These are phyloP conservation scores for Cytospora piceae DNA, from an alignment of 2,329 filamentous ascomycete species.

Conservation along the genomic window DNA sequence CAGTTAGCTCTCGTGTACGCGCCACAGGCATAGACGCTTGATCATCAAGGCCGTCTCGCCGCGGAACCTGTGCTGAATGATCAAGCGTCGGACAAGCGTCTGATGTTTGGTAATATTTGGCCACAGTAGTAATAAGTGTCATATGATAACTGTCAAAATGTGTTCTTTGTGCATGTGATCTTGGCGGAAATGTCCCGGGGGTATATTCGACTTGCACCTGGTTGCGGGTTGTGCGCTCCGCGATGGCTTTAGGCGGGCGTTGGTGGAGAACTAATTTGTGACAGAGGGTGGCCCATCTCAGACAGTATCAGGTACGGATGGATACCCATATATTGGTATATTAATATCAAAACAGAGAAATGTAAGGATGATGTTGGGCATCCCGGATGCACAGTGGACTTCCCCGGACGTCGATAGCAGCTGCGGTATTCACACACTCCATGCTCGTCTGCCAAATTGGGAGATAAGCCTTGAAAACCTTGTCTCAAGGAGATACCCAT, in stretches of 20 bases:
- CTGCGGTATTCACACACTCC: background rate
- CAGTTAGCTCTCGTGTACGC: slow-evolving; percentile 55
- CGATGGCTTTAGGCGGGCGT: too few species aligned
- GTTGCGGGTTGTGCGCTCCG: too few species aligned
- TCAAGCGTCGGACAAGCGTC: background rate
- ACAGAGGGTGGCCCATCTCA: background rate
- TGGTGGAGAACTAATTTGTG: too few species aligned
- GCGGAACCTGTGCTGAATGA: background rate
- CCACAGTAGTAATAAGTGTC: background rate
- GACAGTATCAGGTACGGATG: background rate
- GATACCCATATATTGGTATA: background rate
- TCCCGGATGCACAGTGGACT: background rate
- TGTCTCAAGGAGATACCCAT: background rate
- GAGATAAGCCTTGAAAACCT: background rate
- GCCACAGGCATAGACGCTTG: slow-evolving; percentile 39
- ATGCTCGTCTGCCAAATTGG: background rate
- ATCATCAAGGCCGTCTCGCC: background rate
- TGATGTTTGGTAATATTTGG: background rate
- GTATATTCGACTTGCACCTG: background rate
- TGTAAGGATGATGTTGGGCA: background rate
- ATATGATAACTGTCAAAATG: background rate
- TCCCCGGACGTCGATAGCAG: background rate
- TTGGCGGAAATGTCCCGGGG: background rate
- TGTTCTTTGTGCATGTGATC: background rate
- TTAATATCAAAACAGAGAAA: background rate